Evolutionary conservation across 23 red algal genomes (phyloP), one percentile per base, ranked within the genome.

Genomic region (Gracilariopsis chorda): DNA sequence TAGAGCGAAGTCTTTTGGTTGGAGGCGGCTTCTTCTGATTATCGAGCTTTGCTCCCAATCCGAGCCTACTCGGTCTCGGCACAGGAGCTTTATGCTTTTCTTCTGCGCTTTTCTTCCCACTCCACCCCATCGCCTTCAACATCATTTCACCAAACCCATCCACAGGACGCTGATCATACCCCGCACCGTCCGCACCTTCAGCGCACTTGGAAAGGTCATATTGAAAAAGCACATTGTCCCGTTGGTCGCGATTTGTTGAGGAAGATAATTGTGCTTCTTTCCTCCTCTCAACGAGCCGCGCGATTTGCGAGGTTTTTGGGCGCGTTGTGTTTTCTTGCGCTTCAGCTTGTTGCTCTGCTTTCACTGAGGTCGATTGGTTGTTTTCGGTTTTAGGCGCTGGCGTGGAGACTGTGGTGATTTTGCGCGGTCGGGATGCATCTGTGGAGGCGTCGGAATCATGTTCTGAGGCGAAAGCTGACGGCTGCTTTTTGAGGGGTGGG

Each of bases 141-240:
- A 92, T 83, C 49, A 77, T 51, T 44, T 40, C 89, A 32, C 89
- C 89, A 39, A 92, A 92, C 32, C 89, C 89, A 20, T 84, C 89
- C 2, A 92, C 89, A 0, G 89, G 89, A 0, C 60, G 47, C 23
- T 51, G 34, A 3, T 84, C 45, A 75, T 92, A 92, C 19, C 17
- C 39, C 16, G 42, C 3, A 36, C 24, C 25, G 51, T 70, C 60
- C 35, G 78, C 61, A 13, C 73, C 33, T 46, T 84, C 78, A 9
- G 89, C 47, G 58, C 89, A 84, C 35, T 61, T 72, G 8, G 60
- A 60, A 6, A 92, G 17, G 23, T 92, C 78, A 16, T 45, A 76
- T 55, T 60, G 77, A n/a, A 92, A 89, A 28, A 89, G 64, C 43
- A 69, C 85, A 7, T 61, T 29, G 34, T 89, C 85, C 46, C 27